These are phyloP conservation scores for Rubroshorea leprosula DNA, from an alignment of 345 rosid genomes.

Conservation along the genomic window DNA sequence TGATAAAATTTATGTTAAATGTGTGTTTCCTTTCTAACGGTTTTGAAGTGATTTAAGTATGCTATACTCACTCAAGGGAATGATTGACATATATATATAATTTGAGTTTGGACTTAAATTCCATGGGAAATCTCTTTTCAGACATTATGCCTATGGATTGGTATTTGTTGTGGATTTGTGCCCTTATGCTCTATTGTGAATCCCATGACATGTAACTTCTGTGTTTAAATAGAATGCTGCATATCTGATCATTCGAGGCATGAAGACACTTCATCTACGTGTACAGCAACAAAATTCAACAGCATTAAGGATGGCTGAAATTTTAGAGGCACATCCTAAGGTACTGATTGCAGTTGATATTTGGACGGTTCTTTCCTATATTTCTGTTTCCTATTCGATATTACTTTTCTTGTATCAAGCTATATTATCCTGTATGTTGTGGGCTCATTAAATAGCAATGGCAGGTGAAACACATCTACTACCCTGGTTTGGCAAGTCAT, in stretches of 20 bases:
- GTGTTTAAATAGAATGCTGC: slow-evolving; percentile 65
- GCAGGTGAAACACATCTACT: slow-evolving; percentile 82
- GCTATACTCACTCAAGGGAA: too few species aligned
- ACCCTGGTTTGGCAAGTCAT: slow-evolving; percentile 92
- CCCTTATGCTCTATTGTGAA: slow-evolving; percentile 1
- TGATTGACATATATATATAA: slow-evolving; percentile 5
- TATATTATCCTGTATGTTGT: too few species aligned
- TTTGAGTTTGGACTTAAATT: slow-evolving; percentile 6
- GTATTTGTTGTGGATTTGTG: not conserved
- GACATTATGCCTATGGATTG: not conserved
- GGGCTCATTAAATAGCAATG: slow-evolving; percentile 5
- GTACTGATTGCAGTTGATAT: slow-evolving; percentile 23
- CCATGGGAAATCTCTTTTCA: too few species aligned
- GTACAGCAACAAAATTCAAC: slow-evolving; percentile 95
- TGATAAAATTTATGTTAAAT: not conserved
- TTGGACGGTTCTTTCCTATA: not conserved
- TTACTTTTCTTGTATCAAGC: not conserved
- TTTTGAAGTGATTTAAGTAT: too few species aligned
- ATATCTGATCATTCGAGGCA: slow-evolving; percentile 92
- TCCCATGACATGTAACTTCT: slow-evolving; percentile 11
- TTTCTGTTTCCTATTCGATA: not conserved
- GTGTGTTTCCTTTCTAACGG: too few species aligned
- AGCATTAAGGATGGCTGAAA: slow-evolving; percentile 84
- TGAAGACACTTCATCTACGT: slow-evolving; percentile 99
- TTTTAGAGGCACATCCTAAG: slow-evolving; percentile 99